These are phyloP conservation scores for Trichoderma gamsii DNA, from an alignment of 495 filamentous ascomycete species.

Conservation along the genomic window DNA sequence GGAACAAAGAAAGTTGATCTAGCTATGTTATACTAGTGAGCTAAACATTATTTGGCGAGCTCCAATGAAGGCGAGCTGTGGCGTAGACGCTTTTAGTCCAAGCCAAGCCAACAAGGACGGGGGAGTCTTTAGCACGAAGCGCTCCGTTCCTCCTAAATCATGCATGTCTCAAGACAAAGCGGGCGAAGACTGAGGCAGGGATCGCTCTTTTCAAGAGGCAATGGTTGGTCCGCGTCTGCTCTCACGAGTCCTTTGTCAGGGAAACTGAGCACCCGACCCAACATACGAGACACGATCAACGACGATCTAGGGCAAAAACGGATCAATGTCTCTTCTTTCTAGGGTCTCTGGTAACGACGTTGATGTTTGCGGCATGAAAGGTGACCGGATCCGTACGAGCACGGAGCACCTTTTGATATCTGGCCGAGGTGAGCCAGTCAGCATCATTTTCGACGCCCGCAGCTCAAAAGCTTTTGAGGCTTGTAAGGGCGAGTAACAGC, in stretches of 20 bases:
- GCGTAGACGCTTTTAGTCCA: too few species aligned
- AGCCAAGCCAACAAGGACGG: too few species aligned
- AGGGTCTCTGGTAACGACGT: not conserved
- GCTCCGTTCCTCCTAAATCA: not conserved
- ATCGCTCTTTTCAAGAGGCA: not conserved
- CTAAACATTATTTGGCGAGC: too few species aligned
- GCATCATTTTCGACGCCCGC: not conserved
- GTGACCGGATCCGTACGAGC: not conserved
- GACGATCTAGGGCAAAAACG: not conserved
- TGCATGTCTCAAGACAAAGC: not conserved
- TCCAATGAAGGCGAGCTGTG: too few species aligned
- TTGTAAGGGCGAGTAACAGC: not conserved
- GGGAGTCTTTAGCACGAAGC: not conserved
- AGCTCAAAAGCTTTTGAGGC: not conserved
- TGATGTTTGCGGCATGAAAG: not conserved
- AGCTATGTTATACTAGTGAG: too few species aligned
- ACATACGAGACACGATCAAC: not conserved
- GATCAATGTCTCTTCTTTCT: constrained; percentile 8
- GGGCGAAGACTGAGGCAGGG: not conserved
- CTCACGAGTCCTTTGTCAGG: not conserved
- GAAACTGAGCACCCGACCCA: constrained; percentile 6
- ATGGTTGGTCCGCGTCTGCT: not conserved
- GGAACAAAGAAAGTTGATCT: too few species aligned
- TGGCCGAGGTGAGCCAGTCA: constrained; percentile 1
- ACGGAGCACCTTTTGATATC: not conserved